Percentiles rank a stretch among this genome's conserved stretches.
Conservation (phyloP, 2,329 filamentous ascomycete genomes). For the Colletotrichum sublineola region DNA sequence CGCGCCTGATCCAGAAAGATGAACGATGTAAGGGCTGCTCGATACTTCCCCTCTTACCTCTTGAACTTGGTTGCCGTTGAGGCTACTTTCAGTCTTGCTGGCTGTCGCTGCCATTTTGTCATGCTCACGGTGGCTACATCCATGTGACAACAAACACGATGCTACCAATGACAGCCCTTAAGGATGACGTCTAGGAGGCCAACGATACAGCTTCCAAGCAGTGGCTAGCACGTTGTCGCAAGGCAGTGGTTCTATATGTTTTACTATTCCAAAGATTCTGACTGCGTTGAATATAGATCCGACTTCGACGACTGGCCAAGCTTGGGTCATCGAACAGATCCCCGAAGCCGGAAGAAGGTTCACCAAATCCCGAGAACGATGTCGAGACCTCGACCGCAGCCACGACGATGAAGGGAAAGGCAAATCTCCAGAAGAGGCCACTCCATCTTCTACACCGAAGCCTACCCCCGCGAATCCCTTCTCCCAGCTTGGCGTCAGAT, state of each 20-base stretch:
- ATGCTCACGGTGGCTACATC: background rate
- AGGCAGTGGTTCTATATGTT: background rate
- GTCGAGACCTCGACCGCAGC: constrained; percentile 46
- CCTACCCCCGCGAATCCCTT: constrained; percentile 49
- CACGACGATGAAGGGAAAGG: constrained; percentile 45
- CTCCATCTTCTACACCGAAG: constrained; percentile 49
- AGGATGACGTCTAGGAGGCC: background rate
- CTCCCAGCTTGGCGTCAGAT: constrained; percentile 52
- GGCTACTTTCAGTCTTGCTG: background rate
- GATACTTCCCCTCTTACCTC: background rate
- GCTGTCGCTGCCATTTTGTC: background rate
- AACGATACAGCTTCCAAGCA: too few relatives aligned
- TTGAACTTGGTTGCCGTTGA: constrained; percentile 21
- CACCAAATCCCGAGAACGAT: constrained; percentile 10
- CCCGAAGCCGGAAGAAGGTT: constrained; percentile 50
- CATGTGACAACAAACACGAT: background rate
- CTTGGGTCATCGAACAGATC: constrained; percentile 55
- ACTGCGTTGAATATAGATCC: constrained; percentile 54
- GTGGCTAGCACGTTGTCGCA: background rate
- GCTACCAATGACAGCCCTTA: background rate
- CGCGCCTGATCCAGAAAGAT: constrained; percentile 70
- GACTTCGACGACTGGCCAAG: constrained; percentile 63
- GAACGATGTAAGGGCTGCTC: constrained; percentile 61
- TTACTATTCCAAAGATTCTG: background rate
- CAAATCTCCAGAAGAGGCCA: constrained; percentile 34